A percentile compares a stretch with the other conserved stretches of the same genome.
phyloP scores from a whole-genome alignment of 371 early-diverging fungal species.

The Parasitella parasitica region DNA sequence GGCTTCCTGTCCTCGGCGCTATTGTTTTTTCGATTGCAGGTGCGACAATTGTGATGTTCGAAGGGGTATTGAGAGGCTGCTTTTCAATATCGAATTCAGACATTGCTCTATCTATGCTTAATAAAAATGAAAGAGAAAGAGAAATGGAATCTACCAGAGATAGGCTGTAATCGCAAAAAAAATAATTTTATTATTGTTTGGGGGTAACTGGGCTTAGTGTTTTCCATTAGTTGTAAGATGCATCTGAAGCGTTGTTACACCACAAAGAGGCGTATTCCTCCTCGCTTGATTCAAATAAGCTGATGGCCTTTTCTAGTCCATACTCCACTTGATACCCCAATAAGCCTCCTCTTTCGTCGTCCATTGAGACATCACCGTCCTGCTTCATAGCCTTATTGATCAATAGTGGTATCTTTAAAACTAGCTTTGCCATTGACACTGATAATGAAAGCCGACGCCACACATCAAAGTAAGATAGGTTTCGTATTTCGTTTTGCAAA shows the following conservation, averaged over 20 bases:
- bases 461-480: conserved; percentile 57
- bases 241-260: background rate
- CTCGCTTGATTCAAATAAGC: background rate
- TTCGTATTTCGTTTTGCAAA: conserved; percentile 55
- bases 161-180: background rate
- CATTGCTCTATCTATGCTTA: background rate
- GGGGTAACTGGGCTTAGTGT: conserved; percentile 5
- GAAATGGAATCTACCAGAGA: background rate
- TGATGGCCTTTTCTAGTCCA: conserved; percentile 1
- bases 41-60: background rate
- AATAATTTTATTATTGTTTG: background rate
- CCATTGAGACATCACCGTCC: background rate
- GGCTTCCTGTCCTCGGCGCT: background rate
- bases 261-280: background rate
- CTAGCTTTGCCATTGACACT: conserved; percentile 50
- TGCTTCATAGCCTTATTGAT: conserved; percentile 38
- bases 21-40: background rate
- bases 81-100: background rate
- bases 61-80: conserved; percentile 6
- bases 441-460: conserved; percentile 59
- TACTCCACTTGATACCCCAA: background rate
- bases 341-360: background rate
- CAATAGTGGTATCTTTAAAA: conserved; percentile 56
- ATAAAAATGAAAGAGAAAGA: background rate
- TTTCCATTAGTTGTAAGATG: background rate